phyloP scores from a whole-genome alignment of 2,329 filamentous ascomycete genomes.

The Hypoxylon sp. region DNA sequence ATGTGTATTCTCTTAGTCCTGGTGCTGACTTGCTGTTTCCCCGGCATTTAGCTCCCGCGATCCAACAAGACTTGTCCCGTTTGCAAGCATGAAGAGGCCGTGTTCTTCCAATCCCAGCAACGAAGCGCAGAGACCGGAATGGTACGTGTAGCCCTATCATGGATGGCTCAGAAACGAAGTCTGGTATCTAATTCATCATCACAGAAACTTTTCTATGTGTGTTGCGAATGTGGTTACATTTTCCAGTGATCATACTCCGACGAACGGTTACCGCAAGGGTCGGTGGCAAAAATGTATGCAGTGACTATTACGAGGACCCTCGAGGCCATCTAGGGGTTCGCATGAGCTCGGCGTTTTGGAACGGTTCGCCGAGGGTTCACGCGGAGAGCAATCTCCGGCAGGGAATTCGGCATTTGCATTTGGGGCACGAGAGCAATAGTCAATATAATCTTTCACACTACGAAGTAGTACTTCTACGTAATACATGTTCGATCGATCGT shows the following conservation, averaged over 20 bases:
- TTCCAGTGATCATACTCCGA: slow-evolving; percentile 65
- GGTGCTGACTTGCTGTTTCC: slow-evolving; percentile 55
- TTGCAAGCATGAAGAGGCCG: slow-evolving; percentile 89
- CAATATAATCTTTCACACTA: slow-evolving; percentile 25
- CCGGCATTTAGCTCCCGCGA: slow-evolving; percentile 81
- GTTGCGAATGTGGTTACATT: slow-evolving; percentile 92
- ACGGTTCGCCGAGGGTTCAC: slow-evolving; percentile 30
- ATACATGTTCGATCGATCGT: slow-evolving; percentile 19
- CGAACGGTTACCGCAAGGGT: not conserved
- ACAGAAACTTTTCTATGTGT: slow-evolving; percentile 93
- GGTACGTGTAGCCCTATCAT: slow-evolving; percentile 69
- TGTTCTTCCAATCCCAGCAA: slow-evolving; percentile 99
- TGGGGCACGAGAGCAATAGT: slow-evolving; percentile 7
- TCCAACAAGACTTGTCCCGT: slow-evolving; percentile 86
- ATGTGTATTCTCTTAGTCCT: slow-evolving; percentile 46
- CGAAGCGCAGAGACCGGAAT: slow-evolving; percentile 97
- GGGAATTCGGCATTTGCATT: slow-evolving; percentile 22
- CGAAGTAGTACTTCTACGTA: slow-evolving; percentile 2
- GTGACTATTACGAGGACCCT: slow-evolving; percentile 34
- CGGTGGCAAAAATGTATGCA: slow-evolving; percentile 24
- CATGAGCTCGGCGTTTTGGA: slow-evolving; percentile 47
- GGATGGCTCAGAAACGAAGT: not conserved
- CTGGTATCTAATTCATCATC: slow-evolving; percentile 43
- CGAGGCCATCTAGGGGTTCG: slow-evolving; percentile 32
- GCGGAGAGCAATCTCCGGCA: slow-evolving; percentile 9